Base-by-base conservation (phyloP, 2,329 filamentous ascomycete genomes). In the Fusarium sp. region DNA sequence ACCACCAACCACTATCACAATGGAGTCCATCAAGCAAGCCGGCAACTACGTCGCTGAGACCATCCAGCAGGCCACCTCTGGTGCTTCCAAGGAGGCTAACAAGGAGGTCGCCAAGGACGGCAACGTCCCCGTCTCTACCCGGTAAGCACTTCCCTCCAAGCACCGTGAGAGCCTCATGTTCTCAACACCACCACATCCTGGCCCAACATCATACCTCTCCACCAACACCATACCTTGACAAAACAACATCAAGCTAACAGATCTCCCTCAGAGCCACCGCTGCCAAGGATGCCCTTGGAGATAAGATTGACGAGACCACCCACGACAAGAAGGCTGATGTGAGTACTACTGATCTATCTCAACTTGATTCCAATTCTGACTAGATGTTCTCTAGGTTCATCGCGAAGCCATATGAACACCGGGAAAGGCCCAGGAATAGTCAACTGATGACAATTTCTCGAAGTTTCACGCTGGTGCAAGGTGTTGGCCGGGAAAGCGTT, bases 21-120 rank as follows among this genome's bases (percentile, higher is more conserved):
- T 87, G 84, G 84, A 87, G 70, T 77, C 81, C 71, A 68, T 81
- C 72, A 84, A 84, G 83, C 87, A 90, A 81, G 85, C 84, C 76
- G 85, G 80, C 81, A 90, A 90, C 87, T 90, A 90, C 86, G 87
- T 90, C 80, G 80, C 86, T 71, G 89, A 91, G 85, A 82, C 82
- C 72, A 77, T 90, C 75, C 85, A 90, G 83, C 84, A 87, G 73
- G 81, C 82, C 50, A 75, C 82, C 70, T 80, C 84, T 64, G 82
- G 83, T 73, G 83, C 85, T 67, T 86, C 83, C 82, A 91, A 91
- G 86, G 88, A 91, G 83, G 81, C 82, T 82, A 91, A 91, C 87
- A 91, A 91, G 87, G 31, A 63, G 60, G 81, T 88, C 71, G 89
- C 89, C 78, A 91, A 91, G 85, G 85, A 88, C 76, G 75, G 75